These are phyloP conservation scores for Mycena albidolilacea DNA, from an alignment of 768 basidiomycete species.

Conservation along the genomic window DNA sequence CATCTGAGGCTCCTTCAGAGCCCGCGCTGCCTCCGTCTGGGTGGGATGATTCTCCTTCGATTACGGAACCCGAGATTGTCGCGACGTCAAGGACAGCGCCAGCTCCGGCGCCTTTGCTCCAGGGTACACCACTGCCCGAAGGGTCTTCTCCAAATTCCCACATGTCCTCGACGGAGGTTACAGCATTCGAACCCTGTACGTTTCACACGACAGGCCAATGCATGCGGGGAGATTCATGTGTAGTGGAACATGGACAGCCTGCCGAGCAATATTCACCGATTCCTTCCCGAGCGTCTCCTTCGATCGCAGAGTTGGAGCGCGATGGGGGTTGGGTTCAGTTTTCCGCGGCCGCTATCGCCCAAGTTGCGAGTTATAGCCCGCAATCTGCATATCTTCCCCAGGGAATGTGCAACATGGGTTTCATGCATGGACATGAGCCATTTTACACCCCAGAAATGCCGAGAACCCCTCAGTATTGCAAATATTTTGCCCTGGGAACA, in stretches of 20 bases:
- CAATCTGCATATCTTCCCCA: slow-evolving; percentile 1
- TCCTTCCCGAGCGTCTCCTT: slow-evolving; percentile 25
- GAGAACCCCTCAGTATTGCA: slow-evolving; percentile 13
- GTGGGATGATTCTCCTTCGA: not conserved
- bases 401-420: slow-evolving; percentile 5
- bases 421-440: not conserved
- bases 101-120: too few relatives aligned
- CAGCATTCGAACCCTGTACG: slow-evolving; percentile 32
- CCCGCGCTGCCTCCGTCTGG: not conserved
- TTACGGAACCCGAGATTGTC: too few relatives aligned
- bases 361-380: slow-evolving; percentile 9
- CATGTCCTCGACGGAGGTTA: not conserved
- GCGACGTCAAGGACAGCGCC: too few relatives aligned
- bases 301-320: not conserved
- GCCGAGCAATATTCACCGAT: slow-evolving; percentile 25
- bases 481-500: slow-evolving; percentile 23
- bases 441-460: not conserved
- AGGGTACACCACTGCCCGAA: not conserved
- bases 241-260: slow-evolving; percentile 19
- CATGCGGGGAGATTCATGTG: slow-evolving; percentile 28
- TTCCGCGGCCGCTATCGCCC: slow-evolving; percentile 19
- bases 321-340: slow-evolving; percentile 30
- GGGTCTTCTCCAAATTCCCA: not conserved
- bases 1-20: not conserved
- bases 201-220: slow-evolving; percentile 27